phyloP scores from a whole-genome alignment of 1,284 basidiomycete species.

The Ceratobasidium sp. region DNA sequence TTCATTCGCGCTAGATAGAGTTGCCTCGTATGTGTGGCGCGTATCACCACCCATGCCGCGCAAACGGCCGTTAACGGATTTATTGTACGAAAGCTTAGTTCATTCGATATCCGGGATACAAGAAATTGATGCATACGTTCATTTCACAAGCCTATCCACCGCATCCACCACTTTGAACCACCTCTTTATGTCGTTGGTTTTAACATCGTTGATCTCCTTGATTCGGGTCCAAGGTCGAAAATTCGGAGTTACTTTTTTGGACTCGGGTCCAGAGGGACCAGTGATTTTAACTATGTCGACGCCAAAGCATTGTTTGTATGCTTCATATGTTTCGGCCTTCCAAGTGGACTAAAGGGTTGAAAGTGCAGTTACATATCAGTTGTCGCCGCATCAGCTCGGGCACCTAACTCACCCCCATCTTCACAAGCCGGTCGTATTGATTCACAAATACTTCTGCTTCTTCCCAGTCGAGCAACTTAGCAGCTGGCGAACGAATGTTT shows the following conservation, averaged over 20 bases:
- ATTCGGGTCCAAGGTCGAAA: conserved; percentile 12
- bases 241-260: conserved; percentile 1
- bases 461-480: neutral
- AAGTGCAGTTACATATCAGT: neutral
- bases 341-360: neutral
- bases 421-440: conserved; percentile 1
- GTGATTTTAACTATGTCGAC: conserved; percentile 4
- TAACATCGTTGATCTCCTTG: neutral
- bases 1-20: too few species aligned
- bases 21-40: too few species aligned
- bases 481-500: conserved; percentile 6
- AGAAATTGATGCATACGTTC: neutral
- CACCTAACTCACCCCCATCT: conserved; percentile 1
- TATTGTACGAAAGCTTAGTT: too few species aligned
- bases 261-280: neutral
- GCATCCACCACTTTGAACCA: conserved; percentile 2
- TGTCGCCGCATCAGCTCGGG: neutral
- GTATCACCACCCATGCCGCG: too few species aligned
- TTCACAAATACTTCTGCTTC: conserved; percentile 2
- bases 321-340: neutral
- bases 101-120: too few species aligned
- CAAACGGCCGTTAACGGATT: too few species aligned
- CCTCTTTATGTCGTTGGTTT: neutral
- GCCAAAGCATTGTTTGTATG: conserved; percentile 9
- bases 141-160: conserved; percentile 1